Evolutionary conservation across 225 moss, liverwort and hornwort genomes (phyloP), one percentile per base, ranked within the genome.

Genomic region (Climacium dendroides): DNA sequence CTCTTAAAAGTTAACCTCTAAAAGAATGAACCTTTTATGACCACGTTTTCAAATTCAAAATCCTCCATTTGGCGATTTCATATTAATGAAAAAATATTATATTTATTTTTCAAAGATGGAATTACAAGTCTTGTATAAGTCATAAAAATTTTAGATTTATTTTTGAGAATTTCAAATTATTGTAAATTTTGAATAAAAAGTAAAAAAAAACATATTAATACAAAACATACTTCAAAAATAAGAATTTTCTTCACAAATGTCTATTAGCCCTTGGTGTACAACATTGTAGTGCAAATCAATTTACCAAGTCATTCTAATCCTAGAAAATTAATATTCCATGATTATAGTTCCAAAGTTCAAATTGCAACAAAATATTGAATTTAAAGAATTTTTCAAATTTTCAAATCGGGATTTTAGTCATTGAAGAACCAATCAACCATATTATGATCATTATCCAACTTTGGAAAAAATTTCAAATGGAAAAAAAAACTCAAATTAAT

Each of bases 351-450:
- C 5, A 7, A 48, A 74, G 3, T 48, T 74, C 19, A 19, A 74
- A 32, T 32, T 32, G 48, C 1, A 48, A 7, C 19, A 7, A 11
- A 48, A 48, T 48, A 19, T 30, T 48, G 10, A 19, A 48, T 30
- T 74, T 0, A 4, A 48, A 1, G 7, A 74, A 19, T 16, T 30
- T 47, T 47, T 0, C 4, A 45, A 72, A 6, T 45, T 28, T 28
- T 43, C 26, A 6, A 45, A 28, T 72, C 0, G 0, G 2, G 3
- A 0, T 6, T 73, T 18, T 1, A 29, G 18, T 0, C 4, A 1
- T 15, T 9, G 43, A 28, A 45, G 0, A n/a, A 3, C 1, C 4
- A 25, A 41, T 16, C 5, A 10, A 17, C 10, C 28, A 28, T 71
- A 43, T 16, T 10, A 16, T 71, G 10, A 3, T 9, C 0, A 0